Percentiles rank a stretch among this genome's conserved stretches.
These are phyloP conservation scores for Eucalyptus microcorys DNA, from an alignment of 345 rosid genomes.

Conservation along the genomic window DNA sequence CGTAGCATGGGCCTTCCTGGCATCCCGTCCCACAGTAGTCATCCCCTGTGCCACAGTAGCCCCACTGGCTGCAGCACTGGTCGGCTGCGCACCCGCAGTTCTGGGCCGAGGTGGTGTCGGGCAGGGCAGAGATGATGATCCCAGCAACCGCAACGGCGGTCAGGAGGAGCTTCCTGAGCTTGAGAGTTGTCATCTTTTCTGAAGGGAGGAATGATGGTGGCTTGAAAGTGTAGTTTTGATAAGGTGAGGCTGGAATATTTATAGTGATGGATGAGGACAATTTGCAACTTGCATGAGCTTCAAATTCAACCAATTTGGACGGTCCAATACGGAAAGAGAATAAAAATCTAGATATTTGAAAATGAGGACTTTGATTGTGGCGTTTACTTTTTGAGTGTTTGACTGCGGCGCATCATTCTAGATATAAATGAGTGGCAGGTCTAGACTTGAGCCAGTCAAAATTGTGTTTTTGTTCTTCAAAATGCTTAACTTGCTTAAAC, in stretches of 20 bases:
- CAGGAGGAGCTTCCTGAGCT: not conserved
- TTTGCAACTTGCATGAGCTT: not conserved
- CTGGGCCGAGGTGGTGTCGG: not conserved
- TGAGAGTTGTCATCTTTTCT: not conserved
- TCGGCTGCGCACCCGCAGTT: conserved; percentile 13
- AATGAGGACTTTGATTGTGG: not conserved
- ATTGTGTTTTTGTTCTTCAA: not conserved
- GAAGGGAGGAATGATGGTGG: not conserved
- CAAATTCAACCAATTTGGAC: not conserved
- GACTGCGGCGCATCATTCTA: not conserved
- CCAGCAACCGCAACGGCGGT: not conserved
- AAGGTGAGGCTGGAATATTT: not conserved
- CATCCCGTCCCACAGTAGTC: conserved; percentile 18
- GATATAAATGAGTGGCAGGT: not conserved
- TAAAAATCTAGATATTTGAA: not conserved
- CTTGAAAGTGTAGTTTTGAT: not conserved
- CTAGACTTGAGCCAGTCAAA: not conserved
- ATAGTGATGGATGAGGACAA: not conserved
- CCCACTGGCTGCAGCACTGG: conserved; percentile 13
- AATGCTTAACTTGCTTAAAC: not conserved
- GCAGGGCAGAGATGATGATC: not conserved
- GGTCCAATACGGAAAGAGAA: not conserved
- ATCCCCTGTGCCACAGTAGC: conserved; percentile 13
- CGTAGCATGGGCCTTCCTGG: conserved; percentile 6
- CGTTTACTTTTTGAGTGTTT: not conserved